A percentile compares a stretch with the other conserved stretches of the same genome.
Conservation (phyloP, 2,329 filamentous ascomycete genomes). For the Metarhizium guizhouense region DNA sequence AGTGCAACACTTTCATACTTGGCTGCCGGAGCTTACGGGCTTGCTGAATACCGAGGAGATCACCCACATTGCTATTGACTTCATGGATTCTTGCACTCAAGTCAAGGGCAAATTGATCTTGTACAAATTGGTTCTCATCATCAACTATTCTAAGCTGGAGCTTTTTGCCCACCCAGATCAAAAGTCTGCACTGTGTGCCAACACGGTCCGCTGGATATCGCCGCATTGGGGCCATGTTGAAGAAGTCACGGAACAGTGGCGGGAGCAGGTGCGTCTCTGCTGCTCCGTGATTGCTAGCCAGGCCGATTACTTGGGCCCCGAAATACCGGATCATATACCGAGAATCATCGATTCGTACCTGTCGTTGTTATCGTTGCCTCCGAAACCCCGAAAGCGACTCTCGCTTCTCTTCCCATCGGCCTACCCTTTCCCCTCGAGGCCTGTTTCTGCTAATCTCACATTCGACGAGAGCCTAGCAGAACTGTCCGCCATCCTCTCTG, state of each 20-base stretch:
- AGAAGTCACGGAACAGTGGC: slow-evolving; percentile 74
- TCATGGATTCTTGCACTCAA: slow-evolving; percentile 80
- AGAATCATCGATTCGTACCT: slow-evolving; percentile 88
- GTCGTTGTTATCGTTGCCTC: slow-evolving; percentile 52
- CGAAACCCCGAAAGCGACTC: slow-evolving; percentile 53
- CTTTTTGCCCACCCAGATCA: slow-evolving; percentile 76
- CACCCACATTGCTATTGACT: slow-evolving; percentile 81
- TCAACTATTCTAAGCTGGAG: slow-evolving; percentile 78
- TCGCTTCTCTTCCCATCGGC: slow-evolving; percentile 83
- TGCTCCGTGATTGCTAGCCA: slow-evolving; percentile 88
- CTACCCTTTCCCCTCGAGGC: slow-evolving; percentile 78
- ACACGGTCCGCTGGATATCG: slow-evolving; percentile 82
- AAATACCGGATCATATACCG: slow-evolving; percentile 81
- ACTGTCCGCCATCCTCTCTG: slow-evolving; percentile 77
- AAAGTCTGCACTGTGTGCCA: slow-evolving; percentile 62
- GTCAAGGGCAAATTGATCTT: slow-evolving; percentile 87
- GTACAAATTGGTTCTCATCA: slow-evolving; percentile 86
- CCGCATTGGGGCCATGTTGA: slow-evolving; percentile 82
- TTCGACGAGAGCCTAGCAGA: slow-evolving; percentile 88
- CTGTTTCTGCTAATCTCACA: slow-evolving; percentile 47
- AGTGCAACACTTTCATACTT: slow-evolving; percentile 93
- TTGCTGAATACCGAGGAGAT: slow-evolving; percentile 77
- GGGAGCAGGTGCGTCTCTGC: slow-evolving; percentile 85
- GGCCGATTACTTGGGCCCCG: slow-evolving; percentile 65
- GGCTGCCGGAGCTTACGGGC: slow-evolving; percentile 82